phyloP scores from a whole-genome alignment of 2,329 filamentous ascomycete genomes.

The Cercospora citrullina region DNA sequence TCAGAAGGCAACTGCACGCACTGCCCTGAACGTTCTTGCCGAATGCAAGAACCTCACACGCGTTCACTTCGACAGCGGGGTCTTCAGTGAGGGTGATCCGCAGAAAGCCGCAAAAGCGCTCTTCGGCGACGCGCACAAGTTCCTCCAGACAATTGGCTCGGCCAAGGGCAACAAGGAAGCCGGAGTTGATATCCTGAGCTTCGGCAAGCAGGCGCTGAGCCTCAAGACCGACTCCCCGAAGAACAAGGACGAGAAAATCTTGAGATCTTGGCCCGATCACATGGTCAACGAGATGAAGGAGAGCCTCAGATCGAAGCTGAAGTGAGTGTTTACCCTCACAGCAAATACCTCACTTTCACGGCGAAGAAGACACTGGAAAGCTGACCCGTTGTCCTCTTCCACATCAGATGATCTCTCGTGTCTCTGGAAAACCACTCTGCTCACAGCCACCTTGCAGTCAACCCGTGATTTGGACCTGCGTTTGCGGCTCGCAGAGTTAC shows the following conservation, averaged over 20 bases:
- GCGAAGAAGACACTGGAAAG: neutral
- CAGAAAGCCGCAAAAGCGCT: slow-evolving; percentile 40
- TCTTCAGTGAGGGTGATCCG: slow-evolving; percentile 34
- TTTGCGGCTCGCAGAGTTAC: slow-evolving; percentile 2
- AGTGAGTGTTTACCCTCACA: slow-evolving; percentile 32
- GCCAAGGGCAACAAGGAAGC: slow-evolving; percentile 31
- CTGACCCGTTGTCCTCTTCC: neutral
- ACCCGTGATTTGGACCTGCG: neutral
- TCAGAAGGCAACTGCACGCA: slow-evolving; percentile 35
- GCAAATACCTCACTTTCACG: neutral
- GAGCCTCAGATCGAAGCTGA: slow-evolving; percentile 33
- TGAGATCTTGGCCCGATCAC: slow-evolving; percentile 26
- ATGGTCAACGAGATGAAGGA: slow-evolving; percentile 33
- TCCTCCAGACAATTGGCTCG: slow-evolving; percentile 31
- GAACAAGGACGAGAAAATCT: slow-evolving; percentile 19
- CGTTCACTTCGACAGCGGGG: slow-evolving; percentile 35
- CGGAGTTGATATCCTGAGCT: slow-evolving; percentile 35
- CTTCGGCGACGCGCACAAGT: slow-evolving; percentile 38
- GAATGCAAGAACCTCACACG: slow-evolving; percentile 34
- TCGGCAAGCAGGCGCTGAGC: slow-evolving; percentile 34
- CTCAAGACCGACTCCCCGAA: slow-evolving; percentile 30
- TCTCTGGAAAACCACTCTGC: neutral
- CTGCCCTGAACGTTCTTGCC: slow-evolving; percentile 37
- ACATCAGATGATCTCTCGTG: neutral
- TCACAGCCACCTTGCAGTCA: slow-evolving; percentile 4